Conservation (phyloP, 768 basidiomycete species). For the Xerocomellus intermedius region DNA sequence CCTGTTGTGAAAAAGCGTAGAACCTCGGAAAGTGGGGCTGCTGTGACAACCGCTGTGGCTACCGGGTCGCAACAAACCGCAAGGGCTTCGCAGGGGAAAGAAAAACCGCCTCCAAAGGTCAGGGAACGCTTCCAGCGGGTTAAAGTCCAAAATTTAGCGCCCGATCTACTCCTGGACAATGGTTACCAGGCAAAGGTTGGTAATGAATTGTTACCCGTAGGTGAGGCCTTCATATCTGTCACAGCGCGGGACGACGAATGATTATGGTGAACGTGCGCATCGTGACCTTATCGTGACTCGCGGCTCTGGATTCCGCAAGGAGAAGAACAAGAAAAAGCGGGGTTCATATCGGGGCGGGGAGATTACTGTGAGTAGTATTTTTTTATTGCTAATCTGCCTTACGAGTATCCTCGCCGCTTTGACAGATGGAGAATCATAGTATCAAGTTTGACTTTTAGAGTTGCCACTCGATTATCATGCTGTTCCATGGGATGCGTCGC, state of each 20-base stretch:
- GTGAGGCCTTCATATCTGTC: neutral
- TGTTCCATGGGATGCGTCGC: neutral
- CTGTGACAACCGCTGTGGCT: conserved; percentile 46
- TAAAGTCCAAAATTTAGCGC: conserved; percentile 56
- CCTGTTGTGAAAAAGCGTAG: conserved; percentile 61
- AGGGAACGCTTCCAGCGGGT: conserved; percentile 81
- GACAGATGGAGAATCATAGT: conserved; percentile 77
- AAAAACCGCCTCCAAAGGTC: conserved; percentile 33
- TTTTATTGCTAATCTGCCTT: neutral
- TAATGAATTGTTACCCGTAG: neutral
- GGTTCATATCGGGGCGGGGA: conserved; percentile 94
- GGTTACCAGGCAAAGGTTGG: conserved; percentile 77
- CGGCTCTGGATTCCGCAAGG: conserved; percentile 94
- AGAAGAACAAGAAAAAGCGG: conserved; percentile 99
- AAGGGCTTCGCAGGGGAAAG: conserved; percentile 4
- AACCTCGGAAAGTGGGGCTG: conserved; percentile 48
- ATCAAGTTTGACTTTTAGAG: conserved; percentile 71
- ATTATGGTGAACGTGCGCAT: conserved; percentile 87
- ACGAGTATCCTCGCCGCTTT: conserved; percentile 1
- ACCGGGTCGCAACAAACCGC: neutral
- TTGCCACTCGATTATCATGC: neutral
- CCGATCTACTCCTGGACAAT: conserved; percentile 55
- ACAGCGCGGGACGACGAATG: conserved; percentile 63
- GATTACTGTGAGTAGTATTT: conserved; percentile 68
- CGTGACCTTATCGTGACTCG: conserved; percentile 90